Base-by-base conservation (phyloP, 192 early-diverging fungal genomes). In the Chytriomyces sp. region DNA sequence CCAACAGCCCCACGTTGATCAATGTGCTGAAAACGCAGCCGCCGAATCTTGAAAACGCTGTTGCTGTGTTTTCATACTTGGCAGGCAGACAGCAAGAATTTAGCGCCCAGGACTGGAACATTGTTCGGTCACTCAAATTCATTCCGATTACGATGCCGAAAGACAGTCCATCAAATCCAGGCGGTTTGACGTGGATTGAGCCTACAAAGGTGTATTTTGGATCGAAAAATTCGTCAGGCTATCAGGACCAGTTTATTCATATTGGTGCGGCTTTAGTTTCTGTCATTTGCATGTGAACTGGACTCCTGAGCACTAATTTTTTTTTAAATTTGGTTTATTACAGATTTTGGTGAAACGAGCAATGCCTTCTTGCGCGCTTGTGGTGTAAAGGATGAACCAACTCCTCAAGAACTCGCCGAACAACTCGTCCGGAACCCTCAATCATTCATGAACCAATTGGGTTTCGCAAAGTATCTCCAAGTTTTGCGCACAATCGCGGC, bases 301-400 rank as follows among this genome's bases (percentile, higher is more conserved):
- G 28, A 43, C 16, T n/a, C n/a, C 66, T 43, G 53, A 28, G 13
- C 91, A 88, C 59, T 92, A 89, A 46, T 61, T 79, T 80, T 2
- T 2, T 18, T 78, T 69, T 49, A 73, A 46, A 57, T 57, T 18
- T 57, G 13, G 20, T 0, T 57, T 20, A 20, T 57, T 57, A 65
- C 91, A 46, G 91, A 95, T 76, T 96, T 95, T 82, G 93, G 93
- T 0, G 50, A 79, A 0, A 50, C 81, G 1, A 94, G 92, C 10
- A 92, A 95, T 78, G 79, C 86, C 8, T 97, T 97, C 66, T 79
- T 97, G 57, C 88, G 89, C 43, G 85, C 88, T 2, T 97, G 95
- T 72, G 95, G 95, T 63, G 92, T 95, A 10, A 91, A 91, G 67
- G 89, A 92, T 47, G 91, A 93, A 64, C 94, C 94, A 0, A 87